Evolutionary conservation across 305 asterid species (phyloP).

Genomic region (Fraxinus ornus): DNA sequence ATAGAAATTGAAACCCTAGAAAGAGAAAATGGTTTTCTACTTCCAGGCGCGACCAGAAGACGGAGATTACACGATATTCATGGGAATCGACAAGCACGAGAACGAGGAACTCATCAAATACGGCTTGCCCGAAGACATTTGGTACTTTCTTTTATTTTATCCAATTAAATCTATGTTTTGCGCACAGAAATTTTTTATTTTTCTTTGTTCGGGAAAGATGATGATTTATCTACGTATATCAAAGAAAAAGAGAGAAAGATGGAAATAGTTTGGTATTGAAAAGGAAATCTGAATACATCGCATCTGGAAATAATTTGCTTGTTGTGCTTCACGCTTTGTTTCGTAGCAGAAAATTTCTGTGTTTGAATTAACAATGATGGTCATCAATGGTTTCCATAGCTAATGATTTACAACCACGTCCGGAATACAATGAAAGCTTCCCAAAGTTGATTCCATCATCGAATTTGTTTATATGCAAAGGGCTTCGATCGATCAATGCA

Average conservation of each 20-base stretch:
- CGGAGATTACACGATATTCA: constrained; percentile 86
- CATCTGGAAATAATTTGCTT: neutral
- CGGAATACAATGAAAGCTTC: neutral
- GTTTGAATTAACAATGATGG: neutral
- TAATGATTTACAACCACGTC: neutral
- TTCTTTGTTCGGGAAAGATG: neutral
- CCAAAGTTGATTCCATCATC: neutral
- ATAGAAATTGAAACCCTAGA: constrained; percentile 42
- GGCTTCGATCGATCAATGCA: neutral
- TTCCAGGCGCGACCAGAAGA: constrained; percentile 88
- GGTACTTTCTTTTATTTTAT: constrained; percentile 38
- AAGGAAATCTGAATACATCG: neutral
- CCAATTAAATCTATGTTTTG: neutral
- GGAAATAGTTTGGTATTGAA: neutral
- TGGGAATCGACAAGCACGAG: constrained; percentile 91
- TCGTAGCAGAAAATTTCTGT: neutral
- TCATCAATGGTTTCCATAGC: neutral
- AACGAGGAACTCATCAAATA: constrained; percentile 95
- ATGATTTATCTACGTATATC: neutral
- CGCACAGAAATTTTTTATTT: neutral
- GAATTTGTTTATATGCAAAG: neutral
- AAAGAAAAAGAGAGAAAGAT: neutral
- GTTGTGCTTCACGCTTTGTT: neutral
- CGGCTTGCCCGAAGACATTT: constrained; percentile 82
- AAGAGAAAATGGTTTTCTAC: constrained; percentile 77